Evolutionary conservation across 2,329 filamentous ascomycete genomes (phyloP).

Genomic region (Neurospora sp.): DNA sequence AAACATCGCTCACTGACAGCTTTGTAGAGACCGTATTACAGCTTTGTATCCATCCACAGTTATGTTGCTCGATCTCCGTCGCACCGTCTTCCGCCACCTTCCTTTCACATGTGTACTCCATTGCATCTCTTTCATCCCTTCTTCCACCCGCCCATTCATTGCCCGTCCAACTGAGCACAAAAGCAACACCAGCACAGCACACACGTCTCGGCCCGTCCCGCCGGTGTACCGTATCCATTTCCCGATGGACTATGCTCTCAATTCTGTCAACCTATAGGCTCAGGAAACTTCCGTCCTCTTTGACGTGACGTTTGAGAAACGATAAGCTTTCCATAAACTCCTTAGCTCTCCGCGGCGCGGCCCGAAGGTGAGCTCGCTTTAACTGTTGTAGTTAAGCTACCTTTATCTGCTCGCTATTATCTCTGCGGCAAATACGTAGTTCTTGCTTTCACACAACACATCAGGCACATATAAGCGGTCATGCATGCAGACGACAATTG

Average conservation of each 20-base stretch:
- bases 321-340: not conserved
- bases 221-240: not conserved
- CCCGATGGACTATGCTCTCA: not conserved
- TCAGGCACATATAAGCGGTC: not conserved
- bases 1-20: not conserved
- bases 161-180: not conserved
- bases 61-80: not conserved
- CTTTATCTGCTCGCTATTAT: not conserved
- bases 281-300: not conserved
- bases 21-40: not conserved
- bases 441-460: not conserved
- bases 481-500: not conserved
- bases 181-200: not conserved
- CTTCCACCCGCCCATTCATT: not conserved
- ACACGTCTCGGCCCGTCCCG: not conserved
- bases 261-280: not conserved
- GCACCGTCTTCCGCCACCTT: not conserved
- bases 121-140: not conserved
- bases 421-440: not conserved
- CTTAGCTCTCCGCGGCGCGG: not conserved
- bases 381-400: not conserved
- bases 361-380: not conserved
- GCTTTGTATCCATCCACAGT: not conserved
- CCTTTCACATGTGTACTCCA: not conserved
- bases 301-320: not conserved